Evolutionary conservation across 2,329 filamentous ascomycete species (phyloP).

Genomic region (Ophiostoma populinum): DNA sequence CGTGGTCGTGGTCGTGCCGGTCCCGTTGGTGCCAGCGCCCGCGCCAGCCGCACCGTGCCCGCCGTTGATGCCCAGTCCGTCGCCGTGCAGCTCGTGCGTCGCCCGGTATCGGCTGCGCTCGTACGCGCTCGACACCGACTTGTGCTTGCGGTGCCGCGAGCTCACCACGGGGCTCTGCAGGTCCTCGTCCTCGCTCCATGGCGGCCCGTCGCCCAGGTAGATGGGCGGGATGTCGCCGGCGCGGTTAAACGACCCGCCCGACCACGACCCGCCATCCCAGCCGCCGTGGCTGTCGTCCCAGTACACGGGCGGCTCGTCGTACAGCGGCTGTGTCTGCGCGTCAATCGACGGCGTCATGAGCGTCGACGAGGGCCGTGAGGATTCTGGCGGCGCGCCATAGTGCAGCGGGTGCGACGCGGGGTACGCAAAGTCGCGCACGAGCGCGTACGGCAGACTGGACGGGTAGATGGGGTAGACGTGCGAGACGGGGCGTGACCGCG

Average conservation of each 20-base stretch:
- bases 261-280: conserved; percentile 35
- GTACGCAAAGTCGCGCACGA: conserved; percentile 94
- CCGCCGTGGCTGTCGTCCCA: conserved; percentile 54
- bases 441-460: conserved; percentile 72
- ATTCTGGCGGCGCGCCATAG: conserved; percentile 75
- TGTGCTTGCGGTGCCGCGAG: conserved; percentile 72
- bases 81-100: conserved; percentile 19
- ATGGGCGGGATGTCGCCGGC: conserved; percentile 64
- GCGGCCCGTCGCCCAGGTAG: conserved; percentile 73
- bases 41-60: background rate
- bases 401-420: conserved; percentile 67
- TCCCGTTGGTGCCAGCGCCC: conserved; percentile 1
- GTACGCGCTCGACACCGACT: conserved; percentile 41
- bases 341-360: conserved; percentile 77
- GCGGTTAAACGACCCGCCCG: conserved; percentile 35
- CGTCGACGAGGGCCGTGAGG: conserved; percentile 52
- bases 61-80: background rate
- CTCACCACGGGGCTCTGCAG: conserved; percentile 80
- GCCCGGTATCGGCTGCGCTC: conserved; percentile 27
- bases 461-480: conserved; percentile 68
- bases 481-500: conserved; percentile 64
- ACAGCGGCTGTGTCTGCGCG: conserved; percentile 43
- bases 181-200: conserved; percentile 92
- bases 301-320: conserved; percentile 50
- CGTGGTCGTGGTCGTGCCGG: background rate